phyloP scores from a whole-genome alignment of 345 rosid genomes.

The Gossypium arboreum region DNA sequence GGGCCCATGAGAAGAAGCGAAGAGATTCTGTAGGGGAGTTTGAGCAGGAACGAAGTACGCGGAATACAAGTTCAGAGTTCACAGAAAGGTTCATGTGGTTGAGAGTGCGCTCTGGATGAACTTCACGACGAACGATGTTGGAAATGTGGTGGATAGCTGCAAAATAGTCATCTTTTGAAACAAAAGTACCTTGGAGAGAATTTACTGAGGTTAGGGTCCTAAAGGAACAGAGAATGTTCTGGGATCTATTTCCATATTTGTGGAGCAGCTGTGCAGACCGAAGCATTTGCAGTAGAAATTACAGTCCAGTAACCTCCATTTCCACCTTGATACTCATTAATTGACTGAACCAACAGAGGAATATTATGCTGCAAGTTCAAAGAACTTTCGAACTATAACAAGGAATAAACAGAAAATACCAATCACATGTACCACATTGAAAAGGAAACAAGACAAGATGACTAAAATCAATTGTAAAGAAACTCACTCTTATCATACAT shows the following conservation, averaged over 20 bases:
- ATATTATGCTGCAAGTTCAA: background rate
- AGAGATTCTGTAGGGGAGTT: conserved; percentile 61
- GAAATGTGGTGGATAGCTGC: conserved; percentile 77
- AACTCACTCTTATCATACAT: background rate
- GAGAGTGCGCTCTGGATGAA: conserved; percentile 78
- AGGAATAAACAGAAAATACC: background rate
- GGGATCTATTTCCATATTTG: conserved; percentile 8
- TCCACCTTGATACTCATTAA: conserved; percentile 12
- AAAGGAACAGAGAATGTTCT: conserved; percentile 11
- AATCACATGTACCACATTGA: background rate
- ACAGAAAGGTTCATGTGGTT: conserved; percentile 48
- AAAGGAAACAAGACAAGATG: background rate
- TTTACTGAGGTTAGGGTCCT: conserved; percentile 8
- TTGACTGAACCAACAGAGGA: background rate
- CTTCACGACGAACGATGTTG: conserved; percentile 72
- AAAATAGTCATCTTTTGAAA: conserved; percentile 67
- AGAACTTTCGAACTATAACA: background rate
- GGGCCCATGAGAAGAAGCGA: conserved; percentile 90
- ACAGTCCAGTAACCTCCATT: background rate
- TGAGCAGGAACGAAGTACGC: conserved; percentile 79
- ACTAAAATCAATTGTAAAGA: background rate
- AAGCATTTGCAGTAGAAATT: conserved; percentile 3
- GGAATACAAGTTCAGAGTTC: conserved; percentile 72
- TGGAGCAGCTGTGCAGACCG: conserved; percentile 18
- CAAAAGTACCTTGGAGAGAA: background rate